Percentiles rank a stretch among this genome's conserved stretches.
These are phyloP conservation scores for Penicillium decumbens DNA, from an alignment of 2,329 filamentous ascomycete species.

Conservation along the genomic window DNA sequence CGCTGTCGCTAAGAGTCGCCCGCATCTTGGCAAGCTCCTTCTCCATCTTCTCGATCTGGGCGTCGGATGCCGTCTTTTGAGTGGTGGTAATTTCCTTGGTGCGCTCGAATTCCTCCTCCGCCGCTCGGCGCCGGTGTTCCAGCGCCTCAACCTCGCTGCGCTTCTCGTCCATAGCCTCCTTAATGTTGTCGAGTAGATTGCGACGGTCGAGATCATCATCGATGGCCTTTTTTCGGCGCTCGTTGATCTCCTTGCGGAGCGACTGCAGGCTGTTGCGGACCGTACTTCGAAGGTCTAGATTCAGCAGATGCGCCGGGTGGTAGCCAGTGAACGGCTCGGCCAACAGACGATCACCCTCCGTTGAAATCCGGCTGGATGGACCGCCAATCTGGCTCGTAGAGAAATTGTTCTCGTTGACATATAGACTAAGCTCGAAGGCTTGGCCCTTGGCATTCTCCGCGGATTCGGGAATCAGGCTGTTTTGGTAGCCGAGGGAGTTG, in stretches of 20 bases:
- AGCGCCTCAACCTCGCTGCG: slow-evolving; percentile 85
- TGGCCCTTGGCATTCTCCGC: slow-evolving; percentile 79
- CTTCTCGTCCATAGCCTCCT: slow-evolving; percentile 96
- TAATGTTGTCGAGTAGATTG: slow-evolving; percentile 87
- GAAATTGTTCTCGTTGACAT: slow-evolving; percentile 78
- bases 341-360: slow-evolving; percentile 69
- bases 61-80: slow-evolving; percentile 81
- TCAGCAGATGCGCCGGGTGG: slow-evolving; percentile 81
- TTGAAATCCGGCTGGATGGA: slow-evolving; percentile 46
- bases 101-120: slow-evolving; percentile 90
- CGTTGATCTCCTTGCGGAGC: slow-evolving; percentile 86
- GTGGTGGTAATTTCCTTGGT: slow-evolving; percentile 82
- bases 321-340: slow-evolving; percentile 81
- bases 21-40: slow-evolving; percentile 96
- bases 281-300: slow-evolving; percentile 77
- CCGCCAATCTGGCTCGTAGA: slow-evolving; percentile 55
- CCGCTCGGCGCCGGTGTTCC: slow-evolving; percentile 79
- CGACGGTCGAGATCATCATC: slow-evolving; percentile 93
- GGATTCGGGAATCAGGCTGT: slow-evolving; percentile 78
- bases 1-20: slow-evolving; percentile 72
- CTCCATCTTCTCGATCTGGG: slow-evolving; percentile 98
- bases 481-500: slow-evolving; percentile 92
- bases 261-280: slow-evolving; percentile 73
- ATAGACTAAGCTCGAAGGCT: slow-evolving; percentile 79
- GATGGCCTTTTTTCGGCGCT: slow-evolving; percentile 73